These are phyloP conservation scores for Neurospora terricola DNA, from an alignment of 495 filamentous ascomycete genomes.

Conservation along the genomic window DNA sequence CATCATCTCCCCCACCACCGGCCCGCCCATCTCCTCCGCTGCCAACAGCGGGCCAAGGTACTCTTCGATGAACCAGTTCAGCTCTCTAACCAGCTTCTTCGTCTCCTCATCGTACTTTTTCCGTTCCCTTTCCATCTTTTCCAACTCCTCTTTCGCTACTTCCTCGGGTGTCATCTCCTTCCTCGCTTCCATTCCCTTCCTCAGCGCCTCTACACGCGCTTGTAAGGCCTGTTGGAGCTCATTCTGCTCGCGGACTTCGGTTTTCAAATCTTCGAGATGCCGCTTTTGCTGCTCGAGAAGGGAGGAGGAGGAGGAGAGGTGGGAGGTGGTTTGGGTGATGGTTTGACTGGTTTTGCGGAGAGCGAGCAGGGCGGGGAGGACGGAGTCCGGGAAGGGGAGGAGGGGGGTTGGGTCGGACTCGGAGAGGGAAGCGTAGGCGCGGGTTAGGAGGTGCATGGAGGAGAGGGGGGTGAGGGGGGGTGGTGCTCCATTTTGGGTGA, in stretches of 20 bases:
- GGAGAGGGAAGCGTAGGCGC: slow-evolving; percentile 53
- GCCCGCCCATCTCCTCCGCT: slow-evolving; percentile 77
- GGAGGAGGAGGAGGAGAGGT: slow-evolving; percentile 43
- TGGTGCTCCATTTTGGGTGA: not conserved
- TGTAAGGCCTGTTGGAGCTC: slow-evolving; percentile 43
- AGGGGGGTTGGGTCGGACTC: slow-evolving; percentile 41
- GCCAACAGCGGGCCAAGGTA: slow-evolving; percentile 73
- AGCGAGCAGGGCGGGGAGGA: slow-evolving; percentile 62
- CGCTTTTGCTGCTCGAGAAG: slow-evolving; percentile 43
- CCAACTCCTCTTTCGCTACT: slow-evolving; percentile 50
- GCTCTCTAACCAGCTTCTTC: slow-evolving; percentile 44
- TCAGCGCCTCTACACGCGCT: slow-evolving; percentile 40
- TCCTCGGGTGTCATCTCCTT: slow-evolving; percentile 49
- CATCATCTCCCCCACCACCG: slow-evolving; percentile 65
- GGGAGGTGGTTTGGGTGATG: slow-evolving; percentile 51
- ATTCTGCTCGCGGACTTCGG: slow-evolving; percentile 54
- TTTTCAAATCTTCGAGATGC: slow-evolving; percentile 48
- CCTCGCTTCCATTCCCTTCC: slow-evolving; percentile 40
- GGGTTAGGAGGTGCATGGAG: slow-evolving; percentile 46
- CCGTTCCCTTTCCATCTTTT: slow-evolving; percentile 33
- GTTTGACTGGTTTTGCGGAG: slow-evolving; percentile 53
- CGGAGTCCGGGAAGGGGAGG: slow-evolving; percentile 55
- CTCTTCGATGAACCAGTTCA: slow-evolving; percentile 64
- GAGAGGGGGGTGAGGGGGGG: not conserved
- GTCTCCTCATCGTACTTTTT: slow-evolving; percentile 46